phyloP scores from a whole-genome alignment of 163 green algal genomes.

The Chlamydomonas reinhardtii region DNA sequence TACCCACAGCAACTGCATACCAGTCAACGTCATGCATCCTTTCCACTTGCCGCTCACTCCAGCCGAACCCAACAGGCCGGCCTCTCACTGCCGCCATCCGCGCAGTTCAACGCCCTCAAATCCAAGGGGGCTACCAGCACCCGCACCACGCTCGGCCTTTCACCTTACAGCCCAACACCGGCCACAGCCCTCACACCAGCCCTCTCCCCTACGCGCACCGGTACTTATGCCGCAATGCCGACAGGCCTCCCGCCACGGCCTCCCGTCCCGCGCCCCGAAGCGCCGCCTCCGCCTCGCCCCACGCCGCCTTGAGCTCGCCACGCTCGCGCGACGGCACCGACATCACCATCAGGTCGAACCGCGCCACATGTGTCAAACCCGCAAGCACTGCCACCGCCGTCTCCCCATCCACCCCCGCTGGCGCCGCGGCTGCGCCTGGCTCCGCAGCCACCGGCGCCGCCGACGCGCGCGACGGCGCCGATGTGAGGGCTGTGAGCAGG shows the following conservation, averaged over 20 bases:
- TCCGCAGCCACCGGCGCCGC: background rate
- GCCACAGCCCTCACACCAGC: no score
- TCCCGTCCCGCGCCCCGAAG: background rate
- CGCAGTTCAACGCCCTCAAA: no score
- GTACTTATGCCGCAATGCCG: constrained; percentile 14
- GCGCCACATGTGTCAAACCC: constrained; percentile 60
- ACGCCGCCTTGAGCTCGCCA: constrained; percentile 55
- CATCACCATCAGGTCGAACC: constrained; percentile 80
- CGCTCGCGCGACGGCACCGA: constrained; percentile 61
- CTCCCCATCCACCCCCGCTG: background rate
- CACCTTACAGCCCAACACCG: no score
- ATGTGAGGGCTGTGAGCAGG: constrained; percentile 56
- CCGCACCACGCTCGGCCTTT: no score
- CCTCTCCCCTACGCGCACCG: no score
- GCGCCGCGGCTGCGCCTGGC: background rate
- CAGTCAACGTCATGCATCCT: no score
- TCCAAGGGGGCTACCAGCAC: no score
- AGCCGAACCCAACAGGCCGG: no score
- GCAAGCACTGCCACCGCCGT: constrained; percentile 56
- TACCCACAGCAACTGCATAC: no score
- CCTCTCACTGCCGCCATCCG: no score
- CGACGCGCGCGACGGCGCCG: no score
- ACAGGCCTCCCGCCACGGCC: background rate
- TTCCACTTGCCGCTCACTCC: no score
- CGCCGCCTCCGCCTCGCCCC: constrained; percentile 31